Evolutionary conservation across 2,329 filamentous ascomycete genomes (phyloP).

Genomic region (Xylariaceae sp.): DNA sequence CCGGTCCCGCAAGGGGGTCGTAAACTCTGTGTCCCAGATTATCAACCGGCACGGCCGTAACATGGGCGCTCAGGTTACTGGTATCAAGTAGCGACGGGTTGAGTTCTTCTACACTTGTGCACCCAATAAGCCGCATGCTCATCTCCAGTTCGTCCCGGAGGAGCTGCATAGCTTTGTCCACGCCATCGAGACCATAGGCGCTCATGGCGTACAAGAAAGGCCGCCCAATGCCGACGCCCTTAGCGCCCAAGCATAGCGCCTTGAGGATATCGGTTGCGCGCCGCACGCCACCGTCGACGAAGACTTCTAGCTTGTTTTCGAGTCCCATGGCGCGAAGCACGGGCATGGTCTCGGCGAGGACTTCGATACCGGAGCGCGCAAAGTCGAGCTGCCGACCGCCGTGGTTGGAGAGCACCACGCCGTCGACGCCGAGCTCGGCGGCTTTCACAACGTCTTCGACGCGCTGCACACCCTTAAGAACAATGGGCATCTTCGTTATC

Average conservation of each 20-base stretch:
- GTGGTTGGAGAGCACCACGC: conserved; percentile 93
- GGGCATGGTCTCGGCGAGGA: conserved; percentile 91
- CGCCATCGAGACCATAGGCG: conserved; percentile 80
- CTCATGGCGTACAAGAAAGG: conserved; percentile 97
- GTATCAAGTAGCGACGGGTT: conserved; percentile 78
- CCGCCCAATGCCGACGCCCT: conserved; percentile 86
- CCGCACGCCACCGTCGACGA: conserved; percentile 84
- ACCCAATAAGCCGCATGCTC: conserved; percentile 95
- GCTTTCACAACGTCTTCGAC: conserved; percentile 92
- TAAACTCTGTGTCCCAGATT: conserved; percentile 47
- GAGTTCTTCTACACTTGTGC: conserved; percentile 68
- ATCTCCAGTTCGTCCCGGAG: conserved; percentile 97
- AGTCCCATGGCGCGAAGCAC: conserved; percentile 70
- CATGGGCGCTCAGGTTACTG: conserved; percentile 58
- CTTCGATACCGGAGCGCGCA: conserved; percentile 81
- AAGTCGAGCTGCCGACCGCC: conserved; percentile 93
- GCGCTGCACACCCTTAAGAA: conserved; percentile 93
- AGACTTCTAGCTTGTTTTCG: conserved; percentile 78
- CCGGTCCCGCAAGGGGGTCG: conserved; percentile 49
- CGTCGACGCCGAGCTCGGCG: conserved; percentile 76
- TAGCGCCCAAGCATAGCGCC: conserved; percentile 86
- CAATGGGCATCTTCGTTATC: conserved; percentile 91
- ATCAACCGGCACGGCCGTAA: conserved; percentile 46
- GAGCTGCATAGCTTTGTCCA: conserved; percentile 87
- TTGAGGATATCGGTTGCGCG: conserved; percentile 94